Base-by-base conservation (phyloP, 805 yeast species). In the Yamadazyma olivae region DNA sequence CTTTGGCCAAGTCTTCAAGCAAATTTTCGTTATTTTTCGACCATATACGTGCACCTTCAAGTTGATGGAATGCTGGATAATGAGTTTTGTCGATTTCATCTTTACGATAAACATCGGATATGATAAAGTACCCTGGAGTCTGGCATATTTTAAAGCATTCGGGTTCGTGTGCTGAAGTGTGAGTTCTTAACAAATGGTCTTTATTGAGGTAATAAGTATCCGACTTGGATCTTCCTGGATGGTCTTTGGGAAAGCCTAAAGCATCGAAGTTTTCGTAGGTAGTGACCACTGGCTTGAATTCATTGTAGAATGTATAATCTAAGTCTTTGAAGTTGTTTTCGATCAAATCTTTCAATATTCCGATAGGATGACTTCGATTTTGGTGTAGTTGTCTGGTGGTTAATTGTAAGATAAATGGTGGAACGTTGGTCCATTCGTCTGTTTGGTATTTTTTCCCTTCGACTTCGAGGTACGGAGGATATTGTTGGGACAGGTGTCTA, bases 21-120 rank as follows among this genome's bases (percentile, higher is more conserved):
- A 86, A 65, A 43, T 72, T 63, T 0, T 58, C 64, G 3, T 68
- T 72, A 9, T 59, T 56, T 36, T 82, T 66, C 6, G 75, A 64
- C 98, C 98, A 93, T 2, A 82, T 59, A 40, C 93, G 68, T 2
- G 96, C 97, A 31, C 98, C 99, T 61, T 93, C 99, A 88, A 93
- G 79, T 60, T 93, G 99, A 53, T 93, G 97, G 63, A 93, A 93
- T 0, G 85, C 97, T 1, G 99, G 98, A 56, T 93, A 93, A 58
- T 93, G 99, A 0, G 98, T 89, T 46, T 86, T 73, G 59, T 93
- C 99, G 38, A 93, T 87, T 51, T 91, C 96, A 61, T 93, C 99
- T 51, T 95, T 75, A 52, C 99, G 74, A 55, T 90, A 93, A 7
- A 93, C 99, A 59, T 93, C 99, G 1, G 98, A 99, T 9, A 95